Percentiles rank a stretch among this genome's conserved stretches.
Conservation (phyloP, 768 basidiomycete genomes). For the Termitomyces sp. region DNA sequence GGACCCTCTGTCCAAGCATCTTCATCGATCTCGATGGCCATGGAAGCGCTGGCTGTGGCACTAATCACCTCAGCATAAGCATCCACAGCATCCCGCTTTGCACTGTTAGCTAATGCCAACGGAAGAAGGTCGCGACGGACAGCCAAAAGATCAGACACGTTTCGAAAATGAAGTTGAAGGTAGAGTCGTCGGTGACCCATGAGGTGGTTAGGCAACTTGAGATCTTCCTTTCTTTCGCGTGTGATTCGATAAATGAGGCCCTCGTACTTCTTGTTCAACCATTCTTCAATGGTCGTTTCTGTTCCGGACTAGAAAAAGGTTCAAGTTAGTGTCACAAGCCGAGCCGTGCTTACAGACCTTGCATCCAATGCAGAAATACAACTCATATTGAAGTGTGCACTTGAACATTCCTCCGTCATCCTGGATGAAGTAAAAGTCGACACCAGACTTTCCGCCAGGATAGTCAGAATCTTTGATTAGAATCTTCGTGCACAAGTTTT, state of each 20-base stretch:
- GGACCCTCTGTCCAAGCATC: slow-evolving; percentile 48
- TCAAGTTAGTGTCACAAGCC: slow-evolving; percentile 5
- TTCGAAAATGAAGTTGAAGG: slow-evolving; percentile 87
- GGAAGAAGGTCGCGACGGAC: slow-evolving; percentile 90
- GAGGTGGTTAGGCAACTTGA: slow-evolving; percentile 93
- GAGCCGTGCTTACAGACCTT: slow-evolving; percentile 53
- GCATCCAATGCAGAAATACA: slow-evolving; percentile 92
- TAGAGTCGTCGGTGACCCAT: slow-evolving; percentile 91
- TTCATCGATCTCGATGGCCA: slow-evolving; percentile 69
- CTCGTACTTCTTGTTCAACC: slow-evolving; percentile 92
- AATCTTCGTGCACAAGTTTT: slow-evolving; percentile 48
- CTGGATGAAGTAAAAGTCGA: slow-evolving; percentile 97
- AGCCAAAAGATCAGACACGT: slow-evolving; percentile 86
- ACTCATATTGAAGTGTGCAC: slow-evolving; percentile 87
- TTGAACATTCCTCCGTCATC: slow-evolving; percentile 98
- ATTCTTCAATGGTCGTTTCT: slow-evolving; percentile 92
- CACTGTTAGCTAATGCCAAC: slow-evolving; percentile 84
- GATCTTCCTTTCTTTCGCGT: slow-evolving; percentile 87
- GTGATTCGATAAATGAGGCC: slow-evolving; percentile 77
- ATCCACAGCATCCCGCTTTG: slow-evolving; percentile 93
- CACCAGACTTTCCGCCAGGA: slow-evolving; percentile 83
- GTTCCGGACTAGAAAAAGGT: slow-evolving; percentile 60
- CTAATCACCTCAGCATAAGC: slow-evolving; percentile 96
- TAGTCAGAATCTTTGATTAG: slow-evolving; percentile 83
- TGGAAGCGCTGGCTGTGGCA: slow-evolving; percentile 65